phyloP scores from a whole-genome alignment of 164 flowering plant species.

The Platanus orientalis region DNA sequence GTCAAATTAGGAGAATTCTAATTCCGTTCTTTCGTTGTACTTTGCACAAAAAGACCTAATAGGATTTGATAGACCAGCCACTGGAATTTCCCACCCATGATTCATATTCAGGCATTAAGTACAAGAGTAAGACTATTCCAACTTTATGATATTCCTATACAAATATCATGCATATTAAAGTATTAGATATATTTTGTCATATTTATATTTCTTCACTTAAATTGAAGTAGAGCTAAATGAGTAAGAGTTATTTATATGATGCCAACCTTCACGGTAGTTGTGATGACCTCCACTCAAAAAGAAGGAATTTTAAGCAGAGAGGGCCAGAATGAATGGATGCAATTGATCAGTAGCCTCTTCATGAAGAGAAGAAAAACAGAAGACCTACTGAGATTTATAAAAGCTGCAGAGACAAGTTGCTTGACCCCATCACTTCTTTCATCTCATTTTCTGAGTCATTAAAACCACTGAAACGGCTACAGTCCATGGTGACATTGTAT shows the following conservation, averaged over 20 bases:
- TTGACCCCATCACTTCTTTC: too few species aligned
- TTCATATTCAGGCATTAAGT: slow-evolving; percentile 89
- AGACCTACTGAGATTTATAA: too few species aligned
- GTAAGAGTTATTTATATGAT: background rate
- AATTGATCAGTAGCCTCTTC: slow-evolving; percentile 84
- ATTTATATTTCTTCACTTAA: too few species aligned
- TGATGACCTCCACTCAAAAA: slow-evolving; percentile 80
- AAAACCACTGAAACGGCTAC: too few species aligned
- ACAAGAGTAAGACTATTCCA: slow-evolving; percentile 53
- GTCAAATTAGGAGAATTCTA: background rate
- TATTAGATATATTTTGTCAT: too few species aligned
- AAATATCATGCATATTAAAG: too few species aligned
- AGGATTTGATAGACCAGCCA: slow-evolving; percentile 86
- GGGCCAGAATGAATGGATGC: slow-evolving; percentile 95
- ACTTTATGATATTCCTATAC: slow-evolving; percentile 58
- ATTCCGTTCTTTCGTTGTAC: background rate
- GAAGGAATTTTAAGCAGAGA: slow-evolving; percentile 83
- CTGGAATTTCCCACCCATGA: slow-evolving; percentile 62
- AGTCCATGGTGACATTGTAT: too few species aligned
- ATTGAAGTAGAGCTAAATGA: too few species aligned
- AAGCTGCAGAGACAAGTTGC: too few species aligned
- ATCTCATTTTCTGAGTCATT: too few species aligned
- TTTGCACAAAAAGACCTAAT: slow-evolving; percentile 60
- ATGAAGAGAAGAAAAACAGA: too few species aligned
- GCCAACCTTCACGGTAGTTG: slow-evolving; percentile 90